phyloP scores from a whole-genome alignment of 768 basidiomycete species.

The Lepiota brunneoincarnata region DNA sequence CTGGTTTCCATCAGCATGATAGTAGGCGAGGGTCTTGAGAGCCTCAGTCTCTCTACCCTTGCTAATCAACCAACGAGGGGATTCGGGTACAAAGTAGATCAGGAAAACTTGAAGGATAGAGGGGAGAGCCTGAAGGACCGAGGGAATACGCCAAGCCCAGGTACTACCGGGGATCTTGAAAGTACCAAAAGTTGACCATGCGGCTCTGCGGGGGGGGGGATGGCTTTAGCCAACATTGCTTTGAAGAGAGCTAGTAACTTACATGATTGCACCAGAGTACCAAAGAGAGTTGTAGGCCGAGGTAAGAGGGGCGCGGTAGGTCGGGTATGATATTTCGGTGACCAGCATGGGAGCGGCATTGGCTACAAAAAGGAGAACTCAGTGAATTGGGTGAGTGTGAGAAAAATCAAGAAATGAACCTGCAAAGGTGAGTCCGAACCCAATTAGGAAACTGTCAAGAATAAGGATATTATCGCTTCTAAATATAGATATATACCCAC shows the following conservation, averaged over 20 bases:
- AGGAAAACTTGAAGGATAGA: conserved; percentile 64
- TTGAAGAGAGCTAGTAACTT: conserved; percentile 19
- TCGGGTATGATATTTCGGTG: conserved; percentile 83
- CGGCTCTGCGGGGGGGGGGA: conserved; percentile 41
- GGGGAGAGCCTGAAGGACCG: conserved; percentile 67
- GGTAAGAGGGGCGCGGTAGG: conserved; percentile 77
- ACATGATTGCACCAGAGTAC: conserved; percentile 83
- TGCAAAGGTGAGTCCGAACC: conserved; percentile 75
- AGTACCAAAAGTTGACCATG: conserved; percentile 86
- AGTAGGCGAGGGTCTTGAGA: conserved; percentile 68
- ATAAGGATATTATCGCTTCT: neutral
- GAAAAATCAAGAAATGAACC: conserved; percentile 28
- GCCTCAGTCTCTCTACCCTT: conserved; percentile 75
- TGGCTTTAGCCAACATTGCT: neutral
- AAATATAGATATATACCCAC: conserved; percentile 26
- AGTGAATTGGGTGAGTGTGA: neutral
- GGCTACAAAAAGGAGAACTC: conserved; percentile 28
- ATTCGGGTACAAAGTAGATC: conserved; percentile 75
- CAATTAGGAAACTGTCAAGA: conserved; percentile 56
- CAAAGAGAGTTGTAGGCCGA: conserved; percentile 82
- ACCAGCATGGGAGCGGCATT: conserved; percentile 82
- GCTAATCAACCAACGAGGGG: conserved; percentile 78
- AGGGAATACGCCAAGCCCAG: conserved; percentile 86
- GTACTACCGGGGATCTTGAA: conserved; percentile 60
- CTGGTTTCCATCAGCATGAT: conserved; percentile 77